Evolutionary conservation across 176 grass and related monocot species (phyloP), one percentile per base, ranked within the genome.

Genomic region (Oryza nivara): DNA sequence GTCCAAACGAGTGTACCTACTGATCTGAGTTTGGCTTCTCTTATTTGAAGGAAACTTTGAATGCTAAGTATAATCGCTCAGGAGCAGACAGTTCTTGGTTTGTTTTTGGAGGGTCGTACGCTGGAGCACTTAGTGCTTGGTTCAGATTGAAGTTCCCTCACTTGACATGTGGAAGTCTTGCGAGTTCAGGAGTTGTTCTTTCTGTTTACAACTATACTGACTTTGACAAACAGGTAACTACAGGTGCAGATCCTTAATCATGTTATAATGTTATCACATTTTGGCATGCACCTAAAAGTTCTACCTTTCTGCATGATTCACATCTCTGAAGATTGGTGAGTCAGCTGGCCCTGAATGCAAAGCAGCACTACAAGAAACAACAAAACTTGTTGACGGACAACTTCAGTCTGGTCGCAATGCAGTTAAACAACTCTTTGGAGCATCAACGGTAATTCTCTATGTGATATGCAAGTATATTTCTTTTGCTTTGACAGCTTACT

Each of bases 291-390:
- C 11, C 26, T 90, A 23, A 87, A 87, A 70, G 38, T 84, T 90
- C 6, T 67, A 58, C 56, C 52, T 77, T 14, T 87, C 5, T 80
- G 0, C 70, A 65, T 75, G 66, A 75, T 74, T 67, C 30, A 17
- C 34, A 25, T 76, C 49, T 67, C 2, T 93, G 67, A 15, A 98
- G 96, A 80, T 98, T 87, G 93, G 96, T 72, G 89, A 84, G 13
- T 98, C 96, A 54, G 96, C 96, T 90, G 96, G 96, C 76, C 65
- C 91, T 75, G 93, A 95, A 90, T 98, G 96, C 78, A 98, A 98
- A 90, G 88, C 68, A 77, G 91, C 84, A 7, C 96, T 98, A 80
- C 93, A 98, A 92, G 91, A 98, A 89, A 83, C 82, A 89, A 98
- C 93, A 40, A 72, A 81, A 85, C 76, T 92, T 81, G 89, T 94